Conservation (phyloP, 768 basidiomycete genomes). For the Leccinum uliginosum region DNA sequence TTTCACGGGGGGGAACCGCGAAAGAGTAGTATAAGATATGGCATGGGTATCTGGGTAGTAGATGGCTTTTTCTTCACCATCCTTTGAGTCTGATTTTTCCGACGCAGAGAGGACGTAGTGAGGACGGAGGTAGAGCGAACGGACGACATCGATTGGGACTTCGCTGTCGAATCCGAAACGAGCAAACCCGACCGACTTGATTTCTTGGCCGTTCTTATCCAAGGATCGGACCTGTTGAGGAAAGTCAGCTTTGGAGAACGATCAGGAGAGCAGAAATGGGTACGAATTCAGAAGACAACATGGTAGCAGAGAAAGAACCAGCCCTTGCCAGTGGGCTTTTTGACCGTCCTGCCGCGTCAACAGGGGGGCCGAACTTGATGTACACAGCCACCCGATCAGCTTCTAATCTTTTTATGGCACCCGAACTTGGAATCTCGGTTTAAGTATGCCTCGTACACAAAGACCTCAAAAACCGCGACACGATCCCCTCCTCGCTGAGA, state of each 20-base stretch:
- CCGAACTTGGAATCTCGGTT: no score
- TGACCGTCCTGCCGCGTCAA: not conserved
- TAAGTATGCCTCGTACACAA: conserved; percentile 70
- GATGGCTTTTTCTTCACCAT: conserved; percentile 49
- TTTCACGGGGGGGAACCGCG: conserved; percentile 90
- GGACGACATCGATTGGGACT: conserved; percentile 73
- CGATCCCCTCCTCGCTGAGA: conserved; percentile 83
- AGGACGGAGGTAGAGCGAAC: conserved; percentile 83
- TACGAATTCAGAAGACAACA: conserved; percentile 22
- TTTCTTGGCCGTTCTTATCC: conserved; percentile 73
- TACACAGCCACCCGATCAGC: conserved; percentile 11
- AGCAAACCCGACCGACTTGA: conserved; percentile 75
- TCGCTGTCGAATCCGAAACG: conserved; percentile 90
- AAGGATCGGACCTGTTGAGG: conserved; percentile 51
- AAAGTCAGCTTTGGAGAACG: conserved; percentile 5
- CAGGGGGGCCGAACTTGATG: not conserved
- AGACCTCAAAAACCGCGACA: conserved; percentile 64
- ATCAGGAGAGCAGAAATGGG: not conserved
- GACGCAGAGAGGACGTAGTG: conserved; percentile 58
- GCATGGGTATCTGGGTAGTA: conserved; percentile 74
- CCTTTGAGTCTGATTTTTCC: conserved; percentile 35
- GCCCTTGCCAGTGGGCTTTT: not conserved
- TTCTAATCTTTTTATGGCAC: not conserved
- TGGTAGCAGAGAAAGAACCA: conserved; percentile 1
- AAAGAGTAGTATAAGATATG: conserved; percentile 89